A percentile compares a stretch with the other conserved stretches of the same genome.
Evolutionary conservation across 148 eudicot species (phyloP).

Genomic region (Rhododendron kiyosumense): DNA sequence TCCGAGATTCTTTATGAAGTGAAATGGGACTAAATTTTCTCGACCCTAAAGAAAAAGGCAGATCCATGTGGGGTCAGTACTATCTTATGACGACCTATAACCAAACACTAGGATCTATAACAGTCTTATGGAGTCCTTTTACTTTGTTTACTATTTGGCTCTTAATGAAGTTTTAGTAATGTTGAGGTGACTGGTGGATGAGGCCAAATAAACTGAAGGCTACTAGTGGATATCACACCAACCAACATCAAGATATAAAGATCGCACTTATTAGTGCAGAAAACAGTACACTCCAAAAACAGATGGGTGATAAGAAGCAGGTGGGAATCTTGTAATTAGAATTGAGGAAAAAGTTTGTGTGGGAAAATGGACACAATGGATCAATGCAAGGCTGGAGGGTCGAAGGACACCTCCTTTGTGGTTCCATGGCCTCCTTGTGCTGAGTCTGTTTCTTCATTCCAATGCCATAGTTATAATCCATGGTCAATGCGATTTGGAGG

Average conservation of each 20-base stretch:
- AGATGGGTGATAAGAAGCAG: conserved; percentile 5
- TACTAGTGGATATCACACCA: conserved; percentile 4
- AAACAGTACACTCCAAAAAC: not conserved
- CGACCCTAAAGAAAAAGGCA: not conserved
- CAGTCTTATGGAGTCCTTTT: not conserved
- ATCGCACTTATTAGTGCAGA: conserved; percentile 13
- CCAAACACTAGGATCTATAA: not conserved
- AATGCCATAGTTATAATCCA: conserved; percentile 6
- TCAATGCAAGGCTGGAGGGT: conserved; percentile 1
- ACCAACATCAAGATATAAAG: conserved; percentile 17
- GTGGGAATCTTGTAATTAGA: not conserved
- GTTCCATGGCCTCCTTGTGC: conserved; percentile 16
- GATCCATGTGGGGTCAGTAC: conserved; percentile 17
- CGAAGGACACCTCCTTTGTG: not conserved
- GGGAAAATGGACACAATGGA: conserved; percentile 5
- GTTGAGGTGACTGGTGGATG: conserved; percentile 38
- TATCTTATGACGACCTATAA: conserved; percentile 14
- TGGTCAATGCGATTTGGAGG: conserved; percentile 15
- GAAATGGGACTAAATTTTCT: not conserved
- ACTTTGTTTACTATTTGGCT: not conserved
- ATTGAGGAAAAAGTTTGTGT: not conserved
- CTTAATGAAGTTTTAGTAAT: not conserved
- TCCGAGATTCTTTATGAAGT: not conserved
- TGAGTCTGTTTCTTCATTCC: conserved; percentile 13
- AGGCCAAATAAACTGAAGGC: conserved; percentile 18